Base-by-base conservation (phyloP, 1,284 basidiomycete genomes). In the Cryptococcus sp. region DNA sequence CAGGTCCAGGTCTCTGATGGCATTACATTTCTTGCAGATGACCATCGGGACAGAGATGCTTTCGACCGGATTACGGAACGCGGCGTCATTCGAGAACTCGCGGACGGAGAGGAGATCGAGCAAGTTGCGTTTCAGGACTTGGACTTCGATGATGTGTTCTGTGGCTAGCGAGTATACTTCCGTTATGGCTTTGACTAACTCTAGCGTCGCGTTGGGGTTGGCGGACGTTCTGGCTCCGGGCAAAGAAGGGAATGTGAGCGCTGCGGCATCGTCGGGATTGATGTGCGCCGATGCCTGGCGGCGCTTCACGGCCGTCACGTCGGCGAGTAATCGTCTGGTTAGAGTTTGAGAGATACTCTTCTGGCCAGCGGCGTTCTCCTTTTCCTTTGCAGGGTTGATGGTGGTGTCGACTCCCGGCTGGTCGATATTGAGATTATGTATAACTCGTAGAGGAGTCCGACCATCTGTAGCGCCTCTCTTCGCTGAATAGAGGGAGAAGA, bases 51-150 rank as follows among this genome's bases (percentile, higher is more conserved):
- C 79, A 65, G 89, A 88, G 62, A 98, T 85, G 3, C 92, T 87
- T 71, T 96, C 89, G 80, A 95, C 98, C 0, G 95, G 95, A 72
- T 97, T 95, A 56, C 86, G 85, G 82, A 94, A 97, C 0, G 83
- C 77, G 2, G 93, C 93, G 50, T 92, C 89, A 42, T 80, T 81
- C 15, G 91, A 86, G 75, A 98, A 98, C 74, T 97, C 93, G 61
- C 88, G 85, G 30, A 97, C 85, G 13, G 89, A 87, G 49, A 96
- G 85, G 51, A 98, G 81, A 67, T 98, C 93, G 54, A 99, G 84
- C 30, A 96, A 80, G 73, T 90, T 97, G 41, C 93, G 86, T 74
- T 91, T 91, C 64, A 98, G 79, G 13, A 99, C 81, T 17, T 92
- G 90, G 22, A 97, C 85, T 70, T 99, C 94, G 59, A 91, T 86